A percentile compares a stretch with the other conserved stretches of the same genome.
These are phyloP conservation scores for Pyrenopolyporus hunteri DNA, from an alignment of 495 filamentous ascomycete species.

Conservation along the genomic window DNA sequence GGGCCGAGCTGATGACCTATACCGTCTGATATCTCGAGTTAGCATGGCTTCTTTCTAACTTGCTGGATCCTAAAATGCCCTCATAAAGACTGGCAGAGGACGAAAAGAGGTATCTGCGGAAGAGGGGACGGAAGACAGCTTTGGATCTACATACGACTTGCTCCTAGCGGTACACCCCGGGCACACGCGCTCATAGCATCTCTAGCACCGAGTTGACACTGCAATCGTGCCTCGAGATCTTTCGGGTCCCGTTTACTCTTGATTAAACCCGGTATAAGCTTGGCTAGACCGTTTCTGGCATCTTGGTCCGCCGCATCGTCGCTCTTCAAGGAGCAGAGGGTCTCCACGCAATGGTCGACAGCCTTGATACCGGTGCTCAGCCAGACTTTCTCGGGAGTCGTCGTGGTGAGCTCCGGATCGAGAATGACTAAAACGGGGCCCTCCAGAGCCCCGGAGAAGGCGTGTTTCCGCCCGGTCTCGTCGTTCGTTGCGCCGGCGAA, in stretches of 20 bases:
- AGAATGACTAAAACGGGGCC: constrained; percentile 61
- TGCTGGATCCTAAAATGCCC: too few relatives aligned
- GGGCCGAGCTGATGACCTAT: constrained; percentile 70
- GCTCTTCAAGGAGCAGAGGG: constrained; percentile 54
- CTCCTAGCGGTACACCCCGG: constrained; percentile 59
- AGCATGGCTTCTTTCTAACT: too few relatives aligned
- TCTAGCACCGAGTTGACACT: constrained; percentile 60
- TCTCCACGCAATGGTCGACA: constrained; percentile 68
- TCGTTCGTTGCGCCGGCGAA: constrained; percentile 64
- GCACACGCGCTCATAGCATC: constrained; percentile 61
- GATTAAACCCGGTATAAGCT: constrained; percentile 59
- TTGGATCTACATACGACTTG: constrained; percentile 49
- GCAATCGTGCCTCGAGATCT: constrained; percentile 54
- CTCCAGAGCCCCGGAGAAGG: constrained; percentile 51
- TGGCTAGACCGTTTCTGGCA: constrained; percentile 52
- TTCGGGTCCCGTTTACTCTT: constrained; percentile 50
- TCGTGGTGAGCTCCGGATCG: constrained; percentile 58
- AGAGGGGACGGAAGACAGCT: neutral
- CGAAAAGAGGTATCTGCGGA: neutral
- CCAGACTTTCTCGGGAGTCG: constrained; percentile 62
- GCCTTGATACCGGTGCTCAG: constrained; percentile 63
- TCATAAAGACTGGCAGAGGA: too few relatives aligned
- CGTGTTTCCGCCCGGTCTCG: constrained; percentile 56
- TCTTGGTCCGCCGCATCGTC: constrained; percentile 50
- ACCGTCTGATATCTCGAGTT: constrained; percentile 45